Evolutionary conservation across 2,329 filamentous ascomycete species (phyloP), one percentile per base, ranked within the genome.

Genomic region (Phyllosticta citriasiana): DNA sequence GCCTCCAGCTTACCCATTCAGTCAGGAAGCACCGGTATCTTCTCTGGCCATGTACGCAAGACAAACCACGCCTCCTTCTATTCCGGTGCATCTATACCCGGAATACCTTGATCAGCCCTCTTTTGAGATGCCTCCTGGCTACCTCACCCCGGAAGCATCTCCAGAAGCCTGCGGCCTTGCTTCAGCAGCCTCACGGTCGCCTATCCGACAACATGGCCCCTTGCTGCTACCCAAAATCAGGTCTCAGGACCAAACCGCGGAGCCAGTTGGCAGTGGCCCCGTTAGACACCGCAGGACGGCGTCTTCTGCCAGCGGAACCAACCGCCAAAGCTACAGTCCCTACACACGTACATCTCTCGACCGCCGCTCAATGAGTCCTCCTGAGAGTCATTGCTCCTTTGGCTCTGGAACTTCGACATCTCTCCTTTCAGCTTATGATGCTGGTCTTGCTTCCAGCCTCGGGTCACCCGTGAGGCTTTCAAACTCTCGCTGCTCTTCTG

Each of bases 211-310:
- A 64, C 87, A 91, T 76, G 89, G 90, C 58, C 89, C 90, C 57
- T 79, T 90, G 56, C 79, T 96, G 63, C 80, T 96, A 33, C 91
- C 91, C 70, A 94, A 91, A 81, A 92, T 95, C 77, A 84, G 91
- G 64, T 84, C 84, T 51, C 91, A 94, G 76, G 91, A 96, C 76
- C 88, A 93, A 75, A 81, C 87, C 64, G 83, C 91, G 64, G 84
- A 86, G 66, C 82, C 82, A 51, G 78, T 78, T 51, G 71, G 72
- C 60, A 69, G 68, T 53, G 72, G 72, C 50, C 78, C 80, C 54
- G 84, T 88, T 74, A 82, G 85, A 68, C 78, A 82, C 71, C 78
- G 79, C 66, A 76, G 78, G 68, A 78, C 79, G 63, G 65, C 75
- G 69, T 82, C 74, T 73, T 84, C 79, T 78, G 82, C 72, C 73